Conservation (phyloP, 176 grass and related monocot genomes). For the Themeda triandra region DNA sequence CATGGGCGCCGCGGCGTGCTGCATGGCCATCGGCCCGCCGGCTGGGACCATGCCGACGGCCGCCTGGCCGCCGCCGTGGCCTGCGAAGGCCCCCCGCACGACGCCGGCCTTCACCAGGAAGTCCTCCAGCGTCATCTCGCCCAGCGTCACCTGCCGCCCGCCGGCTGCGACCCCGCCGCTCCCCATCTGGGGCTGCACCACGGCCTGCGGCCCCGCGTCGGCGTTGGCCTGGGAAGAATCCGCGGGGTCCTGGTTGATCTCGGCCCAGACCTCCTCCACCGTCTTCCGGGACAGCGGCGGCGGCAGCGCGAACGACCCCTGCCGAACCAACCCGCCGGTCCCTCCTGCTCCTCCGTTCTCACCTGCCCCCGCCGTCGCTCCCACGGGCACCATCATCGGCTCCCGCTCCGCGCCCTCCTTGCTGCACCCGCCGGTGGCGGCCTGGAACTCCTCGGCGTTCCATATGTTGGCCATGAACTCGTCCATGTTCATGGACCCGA, state of each 20-base stretch:
- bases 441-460: constrained; percentile 86
- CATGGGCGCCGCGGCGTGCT: constrained; percentile 4
- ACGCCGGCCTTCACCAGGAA: constrained; percentile 88
- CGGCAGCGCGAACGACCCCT: constrained; percentile 67
- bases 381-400: not conserved
- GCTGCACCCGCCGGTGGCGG: not conserved
- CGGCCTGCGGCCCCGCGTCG: not conserved
- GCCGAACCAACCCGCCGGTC: constrained; percentile 39
- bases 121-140: constrained; percentile 95
- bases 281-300: constrained; percentile 66
- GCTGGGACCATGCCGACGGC: constrained; percentile 29
- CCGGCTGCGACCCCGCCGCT: not conserved
- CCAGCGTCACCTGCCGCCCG: constrained; percentile 53
- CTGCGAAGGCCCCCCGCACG: constrained; percentile 33
- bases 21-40: constrained; percentile 23
- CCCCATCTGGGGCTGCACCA: constrained; percentile 19
- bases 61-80: not conserved
- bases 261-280: constrained; percentile 94
- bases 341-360: constrained; percentile 1
- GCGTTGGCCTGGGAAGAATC: not conserved
- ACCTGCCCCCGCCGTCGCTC: not conserved
- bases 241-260: constrained; percentile 40
- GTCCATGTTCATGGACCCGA: constrained; percentile 99
- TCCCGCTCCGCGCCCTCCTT: not conserved
- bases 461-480: constrained; percentile 96